Evolutionary conservation across 345 rosid genomes (phyloP).

Genomic region (Linum lewisii): DNA sequence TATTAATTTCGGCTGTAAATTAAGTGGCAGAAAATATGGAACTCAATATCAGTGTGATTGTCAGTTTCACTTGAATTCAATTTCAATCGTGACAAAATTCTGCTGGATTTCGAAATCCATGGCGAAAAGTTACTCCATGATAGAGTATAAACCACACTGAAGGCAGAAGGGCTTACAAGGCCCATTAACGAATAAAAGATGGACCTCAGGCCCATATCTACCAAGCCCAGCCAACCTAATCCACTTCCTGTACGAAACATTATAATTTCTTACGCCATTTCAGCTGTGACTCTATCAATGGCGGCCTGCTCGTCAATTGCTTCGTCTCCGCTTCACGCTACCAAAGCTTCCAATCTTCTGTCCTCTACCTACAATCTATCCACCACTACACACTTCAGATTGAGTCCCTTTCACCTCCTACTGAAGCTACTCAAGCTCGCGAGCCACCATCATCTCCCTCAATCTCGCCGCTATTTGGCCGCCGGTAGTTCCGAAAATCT

Average conservation of each 20-base stretch:
- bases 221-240: background rate
- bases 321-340: slow-evolving; percentile 20
- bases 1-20: no score
- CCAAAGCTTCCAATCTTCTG: slow-evolving; percentile 21
- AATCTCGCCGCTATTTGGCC: slow-evolving; percentile 18
- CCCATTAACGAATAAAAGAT: no score
- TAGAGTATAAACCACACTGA: no score
- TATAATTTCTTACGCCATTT: background rate
- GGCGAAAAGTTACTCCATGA: no score
- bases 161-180: no score
- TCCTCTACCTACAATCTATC: slow-evolving; percentile 11
- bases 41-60: no score
- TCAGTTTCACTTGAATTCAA: no score
- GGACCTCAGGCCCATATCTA: background rate
- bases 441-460: slow-evolving; percentile 22
- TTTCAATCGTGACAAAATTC: no score
- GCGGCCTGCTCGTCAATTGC: slow-evolving; percentile 25
- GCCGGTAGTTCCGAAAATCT: slow-evolving; percentile 26
- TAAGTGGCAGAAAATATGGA: no score
- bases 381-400: slow-evolving; percentile 19
- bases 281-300: slow-evolving; percentile 13
- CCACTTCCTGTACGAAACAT: background rate
- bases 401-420: slow-evolving; percentile 16
- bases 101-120: no score
- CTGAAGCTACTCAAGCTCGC: slow-evolving; percentile 36